Conservation (phyloP, 345 rosid genomes). For the Citrus unshiu region DNA sequence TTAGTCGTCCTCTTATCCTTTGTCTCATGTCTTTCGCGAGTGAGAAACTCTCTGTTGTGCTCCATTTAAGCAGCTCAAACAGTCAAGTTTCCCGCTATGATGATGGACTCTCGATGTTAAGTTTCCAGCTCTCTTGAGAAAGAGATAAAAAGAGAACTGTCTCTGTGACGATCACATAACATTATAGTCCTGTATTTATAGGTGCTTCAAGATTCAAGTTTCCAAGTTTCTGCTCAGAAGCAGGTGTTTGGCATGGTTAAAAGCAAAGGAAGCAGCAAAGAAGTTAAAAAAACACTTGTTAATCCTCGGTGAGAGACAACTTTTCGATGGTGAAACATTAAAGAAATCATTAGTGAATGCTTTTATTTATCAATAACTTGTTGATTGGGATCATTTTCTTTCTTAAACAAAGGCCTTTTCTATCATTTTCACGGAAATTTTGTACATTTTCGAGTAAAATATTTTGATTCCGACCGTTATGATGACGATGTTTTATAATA, state of each 20-base stretch:
- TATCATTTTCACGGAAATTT: no score
- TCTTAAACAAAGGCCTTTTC: background rate
- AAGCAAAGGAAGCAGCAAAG: background rate
- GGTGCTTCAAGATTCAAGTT: background rate
- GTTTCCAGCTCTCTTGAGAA: background rate
- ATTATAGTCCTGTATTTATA: background rate
- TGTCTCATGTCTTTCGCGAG: background rate
- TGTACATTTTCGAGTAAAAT: no score
- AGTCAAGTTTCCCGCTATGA: background rate
- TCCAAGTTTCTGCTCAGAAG: no score
- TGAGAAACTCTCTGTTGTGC: background rate
- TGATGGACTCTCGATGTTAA: background rate
- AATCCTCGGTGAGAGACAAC: background rate
- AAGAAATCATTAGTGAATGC: background rate
- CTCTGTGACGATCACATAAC: background rate
- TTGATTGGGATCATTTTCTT: background rate
- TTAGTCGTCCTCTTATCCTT: background rate
- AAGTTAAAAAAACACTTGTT: no score
- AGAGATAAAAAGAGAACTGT: background rate
- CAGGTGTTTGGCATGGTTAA: background rate
- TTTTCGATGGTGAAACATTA: background rate
- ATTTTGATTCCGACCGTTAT: no score
- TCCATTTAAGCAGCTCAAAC: background rate
- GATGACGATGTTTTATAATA: background rate
- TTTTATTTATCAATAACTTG: background rate